Percentiles rank a stretch among this genome's conserved stretches.
Evolutionary conservation across 805 yeast genomes (phyloP).

Genomic region (Candida saitoana): DNA sequence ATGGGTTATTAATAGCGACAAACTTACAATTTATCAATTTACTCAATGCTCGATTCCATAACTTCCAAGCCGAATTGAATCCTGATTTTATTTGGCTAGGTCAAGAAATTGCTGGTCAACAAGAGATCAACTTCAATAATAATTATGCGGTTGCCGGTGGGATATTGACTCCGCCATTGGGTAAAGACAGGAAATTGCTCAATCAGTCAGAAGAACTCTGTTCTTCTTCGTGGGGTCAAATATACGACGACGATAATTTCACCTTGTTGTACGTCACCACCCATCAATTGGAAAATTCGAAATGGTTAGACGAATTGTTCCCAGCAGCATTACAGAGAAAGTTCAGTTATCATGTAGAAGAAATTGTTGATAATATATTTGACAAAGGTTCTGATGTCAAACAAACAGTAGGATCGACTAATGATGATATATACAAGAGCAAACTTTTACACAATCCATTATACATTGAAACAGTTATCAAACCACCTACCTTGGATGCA

Average conservation of each 20-base stretch:
- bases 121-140: conserved; percentile 21
- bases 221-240: conserved; percentile 36
- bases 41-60: conserved; percentile 15
- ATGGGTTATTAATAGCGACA: conserved; percentile 26
- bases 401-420: conserved; percentile 1
- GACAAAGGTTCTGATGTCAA: conserved; percentile 4
- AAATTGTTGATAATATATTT: conserved; percentile 7
- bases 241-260: conserved; percentile 20
- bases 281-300: conserved; percentile 30
- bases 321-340: conserved; percentile 13
- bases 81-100: conserved; percentile 34
- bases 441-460: conserved; percentile 20
- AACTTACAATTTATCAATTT: conserved; percentile 22
- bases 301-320: conserved; percentile 16
- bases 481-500: conserved; percentile 20
- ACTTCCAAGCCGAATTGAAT: conserved; percentile 8
- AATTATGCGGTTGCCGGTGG: conserved; percentile 28
- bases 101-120: conserved; percentile 25
- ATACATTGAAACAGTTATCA: conserved; percentile 18
- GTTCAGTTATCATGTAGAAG: conserved; percentile 9
- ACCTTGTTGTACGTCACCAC: conserved; percentile 27
- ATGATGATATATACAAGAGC: conserved; percentile 5
- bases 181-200: conserved; percentile 14
- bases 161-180: conserved; percentile 21
- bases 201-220: conserved; percentile 29